Conservation (phyloP, 805 yeast species). For the Monosporozyma yasuniensis region DNA sequence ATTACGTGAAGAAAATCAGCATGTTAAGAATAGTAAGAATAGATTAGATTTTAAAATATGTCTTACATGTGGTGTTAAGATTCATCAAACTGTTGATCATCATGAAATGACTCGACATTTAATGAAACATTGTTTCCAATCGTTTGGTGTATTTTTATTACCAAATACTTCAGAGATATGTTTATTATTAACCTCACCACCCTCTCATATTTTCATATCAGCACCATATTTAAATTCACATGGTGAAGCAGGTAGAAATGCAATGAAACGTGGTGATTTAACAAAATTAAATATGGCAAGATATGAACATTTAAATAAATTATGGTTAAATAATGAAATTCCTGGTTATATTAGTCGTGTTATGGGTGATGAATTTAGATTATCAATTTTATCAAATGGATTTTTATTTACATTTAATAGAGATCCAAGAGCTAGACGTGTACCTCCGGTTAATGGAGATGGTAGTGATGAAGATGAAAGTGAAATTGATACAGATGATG, state of each 20-base stretch:
- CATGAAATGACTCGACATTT: slow-evolving; percentile 28
- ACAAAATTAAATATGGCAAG: slow-evolving; percentile 48
- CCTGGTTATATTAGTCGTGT: slow-evolving; percentile 39
- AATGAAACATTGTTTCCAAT: slow-evolving; percentile 23
- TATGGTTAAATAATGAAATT: slow-evolving; percentile 56
- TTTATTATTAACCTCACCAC: slow-evolving; percentile 27
- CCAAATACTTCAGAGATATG: slow-evolving; percentile 32
- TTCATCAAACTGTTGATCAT: slow-evolving; percentile 27
- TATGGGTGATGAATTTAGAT: slow-evolving; percentile 30
- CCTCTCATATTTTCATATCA: slow-evolving; percentile 32
- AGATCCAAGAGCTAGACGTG: slow-evolving; percentile 19
- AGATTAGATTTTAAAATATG: slow-evolving; percentile 40
- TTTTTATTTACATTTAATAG: slow-evolving; percentile 21
- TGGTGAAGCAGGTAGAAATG: slow-evolving; percentile 60
- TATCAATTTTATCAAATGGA: slow-evolving; percentile 22
- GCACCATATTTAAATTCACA: slow-evolving; percentile 69
- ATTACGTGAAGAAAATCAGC: slow-evolving; percentile 26
- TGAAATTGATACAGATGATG: slow-evolving; percentile 19
- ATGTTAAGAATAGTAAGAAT: slow-evolving; percentile 21
- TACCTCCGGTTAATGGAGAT: slow-evolving; percentile 9
- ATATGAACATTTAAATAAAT: slow-evolving; percentile 45
- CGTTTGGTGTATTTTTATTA: slow-evolving; percentile 30
- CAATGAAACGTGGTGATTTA: slow-evolving; percentile 44
- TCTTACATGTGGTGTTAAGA: slow-evolving; percentile 37
- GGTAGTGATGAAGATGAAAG: slow-evolving; percentile 12